phyloP scores from a whole-genome alignment of 164 flowering plant species.

The Aristolochia californica region DNA sequence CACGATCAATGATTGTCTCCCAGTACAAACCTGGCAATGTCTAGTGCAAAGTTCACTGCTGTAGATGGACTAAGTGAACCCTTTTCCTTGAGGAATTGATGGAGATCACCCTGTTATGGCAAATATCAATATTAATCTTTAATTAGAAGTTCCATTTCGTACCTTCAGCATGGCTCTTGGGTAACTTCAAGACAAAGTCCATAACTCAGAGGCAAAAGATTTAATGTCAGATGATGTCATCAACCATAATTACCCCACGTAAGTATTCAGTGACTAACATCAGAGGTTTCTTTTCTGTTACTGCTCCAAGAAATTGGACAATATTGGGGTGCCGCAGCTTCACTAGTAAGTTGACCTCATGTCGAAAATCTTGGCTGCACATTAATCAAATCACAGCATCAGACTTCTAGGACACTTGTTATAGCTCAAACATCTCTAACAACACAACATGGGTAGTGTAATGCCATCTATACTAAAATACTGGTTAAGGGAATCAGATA shows the following conservation, averaged over 20 bases:
- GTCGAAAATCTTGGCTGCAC: constrained; percentile 95
- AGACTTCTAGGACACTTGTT: neutral
- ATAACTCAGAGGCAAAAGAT: too few species aligned
- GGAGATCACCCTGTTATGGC: constrained; percentile 81
- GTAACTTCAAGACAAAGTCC: too few species aligned
- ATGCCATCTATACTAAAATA: too few species aligned
- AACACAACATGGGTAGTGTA: too few species aligned
- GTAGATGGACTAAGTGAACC: constrained; percentile 77
- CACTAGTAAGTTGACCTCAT: constrained; percentile 94
- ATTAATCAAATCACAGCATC: neutral
- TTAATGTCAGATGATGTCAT: too few species aligned
- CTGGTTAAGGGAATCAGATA: too few species aligned
- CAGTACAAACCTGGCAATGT: constrained; percentile 73
- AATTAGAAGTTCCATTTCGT: neutral
- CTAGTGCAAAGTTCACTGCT: constrained; percentile 85
- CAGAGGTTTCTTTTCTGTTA: constrained; percentile 91
- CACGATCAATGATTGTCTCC: neutral
- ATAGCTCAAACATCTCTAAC: too few species aligned
- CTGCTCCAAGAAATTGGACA: constrained; percentile 98
- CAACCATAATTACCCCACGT: constrained; percentile 57
- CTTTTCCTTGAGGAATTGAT: constrained; percentile 88
- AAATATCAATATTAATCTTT: neutral
- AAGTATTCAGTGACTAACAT: constrained; percentile 93
- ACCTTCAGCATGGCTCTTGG: too few species aligned
- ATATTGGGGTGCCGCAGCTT: constrained; percentile 99